Conservation (phyloP, 352 stramenopile genomes). For the Globisporangium polare region DNA sequence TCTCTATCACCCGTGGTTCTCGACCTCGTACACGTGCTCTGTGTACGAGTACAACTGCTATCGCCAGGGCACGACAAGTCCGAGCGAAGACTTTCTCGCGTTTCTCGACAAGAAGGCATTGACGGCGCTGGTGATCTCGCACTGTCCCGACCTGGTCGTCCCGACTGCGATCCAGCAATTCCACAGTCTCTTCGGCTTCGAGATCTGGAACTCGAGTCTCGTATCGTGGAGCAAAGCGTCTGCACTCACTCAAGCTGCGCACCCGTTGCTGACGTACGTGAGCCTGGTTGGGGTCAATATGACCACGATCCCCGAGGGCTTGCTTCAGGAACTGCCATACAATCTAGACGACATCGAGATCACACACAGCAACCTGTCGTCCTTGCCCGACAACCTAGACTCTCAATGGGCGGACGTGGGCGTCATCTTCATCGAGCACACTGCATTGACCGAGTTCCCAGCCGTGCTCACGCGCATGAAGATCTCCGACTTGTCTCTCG, state of each 20-base stretch:
- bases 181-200: slow-evolving; percentile 16
- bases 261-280: slow-evolving; percentile 10
- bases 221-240: slow-evolving; percentile 16
- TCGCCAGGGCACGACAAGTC: slow-evolving; percentile 14
- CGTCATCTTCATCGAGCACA: slow-evolving; percentile 4
- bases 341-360: slow-evolving; percentile 13
- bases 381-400: slow-evolving; percentile 4
- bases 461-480: background rate
- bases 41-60: slow-evolving; percentile 30
- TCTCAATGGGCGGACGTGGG: background rate
- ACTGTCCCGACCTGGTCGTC: slow-evolving; percentile 22
- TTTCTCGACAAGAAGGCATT: slow-evolving; percentile 19
- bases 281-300: slow-evolving; percentile 6
- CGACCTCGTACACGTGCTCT: slow-evolving; percentile 21
- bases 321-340: slow-evolving; percentile 5
- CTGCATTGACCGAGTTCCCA: background rate
- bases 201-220: slow-evolving; percentile 31
- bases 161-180: slow-evolving; percentile 20
- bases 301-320: slow-evolving; percentile 7
- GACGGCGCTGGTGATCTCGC: slow-evolving; percentile 21
- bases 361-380: slow-evolving; percentile 6
- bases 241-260: slow-evolving; percentile 15
- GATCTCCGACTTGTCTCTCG: slow-evolving; percentile 7
- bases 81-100: slow-evolving; percentile 9
- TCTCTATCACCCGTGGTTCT: slow-evolving; percentile 23